phyloP scores from a whole-genome alignment of 1,139 yeast genomes.

The Tardiomyces depauwii region DNA sequence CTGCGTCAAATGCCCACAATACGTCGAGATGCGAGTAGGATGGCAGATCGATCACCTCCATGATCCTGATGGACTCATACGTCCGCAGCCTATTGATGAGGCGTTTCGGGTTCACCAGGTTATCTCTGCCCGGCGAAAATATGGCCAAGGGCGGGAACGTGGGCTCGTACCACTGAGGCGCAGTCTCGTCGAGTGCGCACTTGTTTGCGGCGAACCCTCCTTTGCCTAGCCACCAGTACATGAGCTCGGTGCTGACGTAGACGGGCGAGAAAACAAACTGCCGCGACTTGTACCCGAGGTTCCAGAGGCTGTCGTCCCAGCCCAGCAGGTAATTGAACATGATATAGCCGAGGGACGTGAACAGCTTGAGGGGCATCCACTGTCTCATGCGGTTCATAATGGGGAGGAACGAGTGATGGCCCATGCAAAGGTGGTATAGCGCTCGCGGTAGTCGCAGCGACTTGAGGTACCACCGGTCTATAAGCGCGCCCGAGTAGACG shows the following conservation, averaged over 20 bases:
- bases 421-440: slow-evolving; percentile 37
- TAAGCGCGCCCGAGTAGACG: slow-evolving; percentile 66
- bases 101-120: slow-evolving; percentile 53
- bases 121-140: slow-evolving; percentile 53
- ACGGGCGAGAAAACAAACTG: slow-evolving; percentile 84
- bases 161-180: slow-evolving; percentile 45
- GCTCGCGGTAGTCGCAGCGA: slow-evolving; percentile 17
- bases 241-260: slow-evolving; percentile 62
- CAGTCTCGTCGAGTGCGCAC: slow-evolving; percentile 38
- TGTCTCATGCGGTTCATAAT: slow-evolving; percentile 25
- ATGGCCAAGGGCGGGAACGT: slow-evolving; percentile 44
- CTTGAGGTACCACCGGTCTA: slow-evolving; percentile 43
- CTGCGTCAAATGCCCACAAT: slow-evolving; percentile 75
- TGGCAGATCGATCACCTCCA: slow-evolving; percentile 20
- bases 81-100: slow-evolving; percentile 39
- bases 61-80: slow-evolving; percentile 30
- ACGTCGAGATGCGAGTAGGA: slow-evolving; percentile 83
- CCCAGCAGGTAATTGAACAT: slow-evolving; percentile 79
- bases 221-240: slow-evolving; percentile 80
- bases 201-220: slow-evolving; percentile 36
- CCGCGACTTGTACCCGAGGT: slow-evolving; percentile 48
- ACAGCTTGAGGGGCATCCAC: slow-evolving; percentile 35
- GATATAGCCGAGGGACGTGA: slow-evolving; percentile 54
- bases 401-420: slow-evolving; percentile 23
- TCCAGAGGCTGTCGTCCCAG: slow-evolving; percentile 80